A percentile compares a stretch with the other conserved stretches of the same genome.
Conservation (phyloP, 148 eudicot genomes). For the Rhododendron simsii region DNA sequence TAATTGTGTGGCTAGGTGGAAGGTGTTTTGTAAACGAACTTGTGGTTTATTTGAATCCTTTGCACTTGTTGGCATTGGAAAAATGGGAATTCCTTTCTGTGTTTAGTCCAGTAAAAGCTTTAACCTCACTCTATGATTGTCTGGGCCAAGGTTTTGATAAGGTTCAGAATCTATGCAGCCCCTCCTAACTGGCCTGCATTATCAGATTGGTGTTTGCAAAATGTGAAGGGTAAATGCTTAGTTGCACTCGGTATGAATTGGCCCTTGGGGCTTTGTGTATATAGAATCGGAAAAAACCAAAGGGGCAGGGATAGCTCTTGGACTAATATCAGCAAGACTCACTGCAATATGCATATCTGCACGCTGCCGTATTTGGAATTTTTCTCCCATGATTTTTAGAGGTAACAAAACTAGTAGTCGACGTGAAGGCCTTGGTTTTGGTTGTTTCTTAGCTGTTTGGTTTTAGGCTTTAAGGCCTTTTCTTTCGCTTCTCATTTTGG, state of each 20-base stretch:
- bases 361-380: neutral
- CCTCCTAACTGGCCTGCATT: neutral
- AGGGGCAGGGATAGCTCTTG: neutral
- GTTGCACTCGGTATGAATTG: neutral
- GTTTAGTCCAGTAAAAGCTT: neutral
- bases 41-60: neutral
- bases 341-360: neutral
- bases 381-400: neutral
- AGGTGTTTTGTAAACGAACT: neutral
- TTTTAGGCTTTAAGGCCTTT: neutral
- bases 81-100: neutral
- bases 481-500: neutral
- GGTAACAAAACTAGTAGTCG: neutral
- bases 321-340: neutral
- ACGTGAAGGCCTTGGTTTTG: neutral
- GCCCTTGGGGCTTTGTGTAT: neutral
- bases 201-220: neutral
- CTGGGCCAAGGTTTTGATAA: neutral
- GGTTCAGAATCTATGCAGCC: neutral
- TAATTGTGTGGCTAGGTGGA: neutral
- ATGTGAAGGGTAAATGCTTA: neutral
- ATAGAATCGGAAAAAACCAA: neutral
- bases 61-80: neutral
- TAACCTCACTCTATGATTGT: neutral
- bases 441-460: neutral